phyloP scores from a whole-genome alignment of 176 grass and related monocot genomes.

The maize (Zea mays) region Zm-B73-REFERENCE-NAM-5.0 NC_050096.1:30632501-30633000 shows the following conservation, averaged over 20 bases:
- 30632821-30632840: slow-evolving; percentile 27
- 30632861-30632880: background rate
- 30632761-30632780: background rate
- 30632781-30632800: background rate
- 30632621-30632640: no score
- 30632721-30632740: slow-evolving; percentile 23
- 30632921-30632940: slow-evolving; percentile 5
- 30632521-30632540: no score
- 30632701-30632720: background rate
- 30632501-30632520: no score
- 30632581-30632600: background rate
- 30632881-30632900: background rate
- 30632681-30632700: background rate
- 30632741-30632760: background rate
- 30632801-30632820: background rate
- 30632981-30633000: background rate
- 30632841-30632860: slow-evolving; percentile 19
- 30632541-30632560: no score
- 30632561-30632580: background rate
- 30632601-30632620: background rate
- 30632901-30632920: slow-evolving; percentile 19
- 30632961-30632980: background rate
- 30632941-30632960: background rate
- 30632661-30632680: background rate
- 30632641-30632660: background rate